phyloP scores from a whole-genome alignment of 2,329 filamentous ascomycete genomes.

The Apiospora pterosperma region DNA sequence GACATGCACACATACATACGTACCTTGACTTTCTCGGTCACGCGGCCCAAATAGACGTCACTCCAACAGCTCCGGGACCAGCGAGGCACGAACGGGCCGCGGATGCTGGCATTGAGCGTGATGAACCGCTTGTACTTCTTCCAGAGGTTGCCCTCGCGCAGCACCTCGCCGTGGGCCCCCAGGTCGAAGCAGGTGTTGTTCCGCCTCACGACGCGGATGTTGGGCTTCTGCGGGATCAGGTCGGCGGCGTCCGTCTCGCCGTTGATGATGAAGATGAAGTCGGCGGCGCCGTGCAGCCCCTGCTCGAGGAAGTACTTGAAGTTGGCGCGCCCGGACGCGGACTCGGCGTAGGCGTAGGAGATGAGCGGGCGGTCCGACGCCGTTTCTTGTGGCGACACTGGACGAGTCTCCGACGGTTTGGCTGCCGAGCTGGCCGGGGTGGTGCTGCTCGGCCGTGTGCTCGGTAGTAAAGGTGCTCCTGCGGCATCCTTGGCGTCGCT shows the following conservation, averaged over 20 bases:
- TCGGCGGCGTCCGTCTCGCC: constrained; percentile 24
- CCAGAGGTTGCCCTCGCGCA: constrained; percentile 27
- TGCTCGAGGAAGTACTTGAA: constrained; percentile 32
- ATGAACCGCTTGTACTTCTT: constrained; percentile 33
- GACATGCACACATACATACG: background rate
- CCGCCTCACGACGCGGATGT: constrained; percentile 28
- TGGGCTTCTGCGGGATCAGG: constrained; percentile 25
- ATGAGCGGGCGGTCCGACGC: constrained; percentile 22
- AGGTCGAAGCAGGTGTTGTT: constrained; percentile 33
- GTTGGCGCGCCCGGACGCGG: constrained; percentile 27
- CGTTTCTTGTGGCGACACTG: background rate
- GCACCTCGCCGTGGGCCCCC: constrained; percentile 31
- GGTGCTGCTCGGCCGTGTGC: background rate
- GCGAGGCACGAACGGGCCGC: constrained; percentile 34
- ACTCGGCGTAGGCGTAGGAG: constrained; percentile 34
- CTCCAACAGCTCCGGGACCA: constrained; percentile 34
- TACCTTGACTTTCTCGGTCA: constrained; percentile 29
- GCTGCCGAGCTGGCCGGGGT: background rate
- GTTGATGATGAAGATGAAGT: constrained; percentile 38
- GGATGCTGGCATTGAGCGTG: constrained; percentile 30
- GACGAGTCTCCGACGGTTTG: background rate
- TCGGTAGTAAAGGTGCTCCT: background rate
- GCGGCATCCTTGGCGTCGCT: background rate
- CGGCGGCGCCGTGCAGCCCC: constrained; percentile 32
- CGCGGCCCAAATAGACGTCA: constrained; percentile 26